Conservation (phyloP, 225 moss, liverwort and hornwort species). For the Anthoceros angustus region DNA sequence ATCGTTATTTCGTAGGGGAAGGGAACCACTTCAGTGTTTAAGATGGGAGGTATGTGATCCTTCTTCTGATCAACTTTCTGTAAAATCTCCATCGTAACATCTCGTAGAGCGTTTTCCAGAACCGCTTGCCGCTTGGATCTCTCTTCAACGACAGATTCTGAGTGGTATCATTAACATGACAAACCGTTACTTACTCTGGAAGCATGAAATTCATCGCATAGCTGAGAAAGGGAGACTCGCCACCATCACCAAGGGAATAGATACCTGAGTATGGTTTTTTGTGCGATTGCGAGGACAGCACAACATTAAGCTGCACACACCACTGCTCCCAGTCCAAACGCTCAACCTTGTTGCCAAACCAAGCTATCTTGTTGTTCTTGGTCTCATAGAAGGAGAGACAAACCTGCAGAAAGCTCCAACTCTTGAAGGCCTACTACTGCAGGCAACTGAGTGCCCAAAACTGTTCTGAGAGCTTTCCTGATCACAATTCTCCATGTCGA, state of each 20-base stretch:
- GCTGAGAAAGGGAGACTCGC: constrained; percentile 21
- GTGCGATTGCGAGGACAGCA: constrained; percentile 33
- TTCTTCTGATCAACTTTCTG: constrained; percentile 66
- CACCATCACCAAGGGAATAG: constrained; percentile 12
- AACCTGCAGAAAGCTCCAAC: constrained; percentile 21
- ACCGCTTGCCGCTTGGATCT: constrained; percentile 40
- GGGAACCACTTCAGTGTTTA: constrained; percentile 40
- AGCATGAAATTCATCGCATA: background rate
- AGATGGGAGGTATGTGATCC: constrained; percentile 77
- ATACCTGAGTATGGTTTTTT: constrained; percentile 27
- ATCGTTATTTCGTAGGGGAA: constrained; percentile 79
- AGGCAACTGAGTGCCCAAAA: too few species aligned
- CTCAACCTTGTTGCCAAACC: constrained; percentile 66
- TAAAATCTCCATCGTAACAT: constrained; percentile 51
- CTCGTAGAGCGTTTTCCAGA: constrained; percentile 54
- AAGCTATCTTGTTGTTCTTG: constrained; percentile 50
- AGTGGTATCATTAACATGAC: background rate
- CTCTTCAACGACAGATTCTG: constrained; percentile 50
- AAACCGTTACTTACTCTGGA: background rate
- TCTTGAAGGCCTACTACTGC: too few species aligned
- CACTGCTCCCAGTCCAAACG: constrained; percentile 74
- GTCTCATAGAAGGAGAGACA: constrained; percentile 81
- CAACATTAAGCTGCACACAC: constrained; percentile 64
- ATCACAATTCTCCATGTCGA: background rate
- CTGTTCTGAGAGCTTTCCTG: background rate